A percentile compares a stretch with the other conserved stretches of the same genome.
Evolutionary conservation across 2,329 filamentous ascomycete genomes (phyloP).

Genomic region (Pseudopithomyces maydicus): DNA sequence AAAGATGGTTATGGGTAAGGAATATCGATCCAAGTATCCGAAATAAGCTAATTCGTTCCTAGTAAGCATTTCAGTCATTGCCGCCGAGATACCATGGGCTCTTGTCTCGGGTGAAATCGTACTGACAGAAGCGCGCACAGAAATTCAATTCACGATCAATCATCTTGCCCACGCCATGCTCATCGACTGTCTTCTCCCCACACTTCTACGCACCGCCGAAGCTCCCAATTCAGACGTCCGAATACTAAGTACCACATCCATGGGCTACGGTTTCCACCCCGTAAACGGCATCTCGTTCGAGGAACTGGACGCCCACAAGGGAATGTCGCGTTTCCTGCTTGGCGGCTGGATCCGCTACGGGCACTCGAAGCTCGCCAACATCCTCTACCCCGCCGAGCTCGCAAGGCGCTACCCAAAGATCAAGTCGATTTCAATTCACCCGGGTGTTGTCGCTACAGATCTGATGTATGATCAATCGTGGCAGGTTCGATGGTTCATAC

Average conservation of each 20-base stretch:
- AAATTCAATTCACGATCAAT: constrained; percentile 55
- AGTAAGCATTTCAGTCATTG: background rate
- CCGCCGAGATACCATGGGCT: background rate
- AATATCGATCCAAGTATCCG: background rate
- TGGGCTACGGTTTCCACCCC: constrained; percentile 23
- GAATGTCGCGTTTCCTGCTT: constrained; percentile 23
- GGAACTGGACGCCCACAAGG: constrained; percentile 28
- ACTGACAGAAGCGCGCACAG: constrained; percentile 15
- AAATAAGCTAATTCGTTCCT: background rate
- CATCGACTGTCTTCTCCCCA: constrained; percentile 48
- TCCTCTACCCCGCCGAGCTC: constrained; percentile 49
- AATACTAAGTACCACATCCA: constrained; percentile 45
- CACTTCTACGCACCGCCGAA: constrained; percentile 45
- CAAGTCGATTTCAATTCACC: constrained; percentile 48
- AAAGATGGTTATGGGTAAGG: constrained; percentile 45
- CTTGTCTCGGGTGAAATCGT: no score
- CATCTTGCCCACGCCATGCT: constrained; percentile 54
- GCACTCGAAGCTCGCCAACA: constrained; percentile 53
- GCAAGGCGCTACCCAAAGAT: constrained; percentile 49
- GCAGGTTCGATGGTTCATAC: constrained; percentile 12
- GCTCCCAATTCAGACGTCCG: constrained; percentile 46
- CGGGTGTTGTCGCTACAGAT: constrained; percentile 45
- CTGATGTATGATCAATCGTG: constrained; percentile 3
- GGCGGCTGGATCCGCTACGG: constrained; percentile 49
- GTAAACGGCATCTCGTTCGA: constrained; percentile 39